Base-by-base conservation (phyloP, 305 asterid species). In the Coffea humblotiana region DNA sequence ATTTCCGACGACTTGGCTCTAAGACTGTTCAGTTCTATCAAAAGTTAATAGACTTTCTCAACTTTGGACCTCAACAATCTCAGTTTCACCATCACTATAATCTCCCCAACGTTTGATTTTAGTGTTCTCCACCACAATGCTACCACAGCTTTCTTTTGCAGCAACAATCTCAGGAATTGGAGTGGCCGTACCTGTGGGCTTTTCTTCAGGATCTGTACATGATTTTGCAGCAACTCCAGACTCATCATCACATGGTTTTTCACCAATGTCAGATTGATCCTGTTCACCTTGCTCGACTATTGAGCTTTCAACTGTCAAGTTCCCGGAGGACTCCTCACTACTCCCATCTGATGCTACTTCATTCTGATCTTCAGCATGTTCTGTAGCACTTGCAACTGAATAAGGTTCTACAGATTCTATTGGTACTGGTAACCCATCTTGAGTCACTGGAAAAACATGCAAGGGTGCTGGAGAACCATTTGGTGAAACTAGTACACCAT, bases 101-200 rank as follows among this genome's bases (percentile, higher is more conserved):
- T 88, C 92, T 88, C 94, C 94, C 89, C 92, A 87, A 72, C 84
- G 76, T 84, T 88, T 89, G 49, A 84, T 80, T 77, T 86, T 81
- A 83, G 86, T 88, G 71, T 82, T 92, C 75, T 90, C 92, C 61
- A 56, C 84, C 75, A 76, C 77, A 66, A 77, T 23, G 51, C 76
- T 66, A 37, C 65, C 75, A 47, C 85, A 79, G 43, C 54, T 79
- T 75, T 87, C 87, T 56, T 69, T 73, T 54, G 84, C 78, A 13
- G 83, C 78, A 45, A 72, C 78, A 29, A 48, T 67, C 80, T 83
- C 83, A 12, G 79, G 65, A 81, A 74, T 69, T 83, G 77, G 87
- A 80, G 84, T 78, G 63, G 27, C 76, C 52, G 78, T 68, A 72
- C 78, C 82, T 75, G 37, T 78, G 81, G 61, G 71, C 51, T 72